Base-by-base conservation (phyloP, 441 rosid genomes). In the Populus hybrid region DNA sequence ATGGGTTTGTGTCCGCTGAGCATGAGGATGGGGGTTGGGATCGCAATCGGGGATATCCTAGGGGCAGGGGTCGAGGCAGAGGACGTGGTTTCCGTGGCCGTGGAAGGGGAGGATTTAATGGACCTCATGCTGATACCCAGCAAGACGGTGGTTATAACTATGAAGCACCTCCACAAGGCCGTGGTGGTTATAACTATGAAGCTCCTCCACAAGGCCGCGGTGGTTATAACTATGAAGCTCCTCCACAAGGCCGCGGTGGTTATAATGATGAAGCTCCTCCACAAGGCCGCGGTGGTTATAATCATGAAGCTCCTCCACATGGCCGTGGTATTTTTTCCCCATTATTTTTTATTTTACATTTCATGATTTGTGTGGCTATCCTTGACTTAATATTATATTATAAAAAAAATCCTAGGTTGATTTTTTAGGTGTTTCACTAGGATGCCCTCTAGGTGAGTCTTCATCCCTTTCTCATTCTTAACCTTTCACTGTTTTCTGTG, bases 1-100 rank as follows among this genome's bases (percentile, higher is more conserved):
- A 87, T 71, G 92, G 94, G 70, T 88, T 61, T 81, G 77, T 85
- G 81, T 67, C 88, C 73, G 86, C 46, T 75, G 97, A 94, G 75
- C 85, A 89, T 76, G 96, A 89, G 14, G 97, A 93, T 78, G 99
- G 93, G 32, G 94, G 91, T 57, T 85, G 88, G 90, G 99, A 94
- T 70, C 86, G 81, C 75, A 87, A 85, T 80, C 84, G 86, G 79
- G 88, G 88, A 67, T 85, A 85, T 82, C 64, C 77, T 65, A 87
- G 99, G 84, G 96, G 94, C 71, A 85, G 99, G 81, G 98, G 94
- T 75, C 87, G 96, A 20, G 96, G 96, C 42, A 89, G 98, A 87
- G 93, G 97, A 70, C 88, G 90, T 71, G 79, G 90, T 74, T 88
- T 80, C 85, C 90, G 96, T 69, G 92, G 98, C 78, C 93, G 93